Conservation (phyloP, 1,139 yeast species). For the Eremothecium sinecaudum region DNA sequence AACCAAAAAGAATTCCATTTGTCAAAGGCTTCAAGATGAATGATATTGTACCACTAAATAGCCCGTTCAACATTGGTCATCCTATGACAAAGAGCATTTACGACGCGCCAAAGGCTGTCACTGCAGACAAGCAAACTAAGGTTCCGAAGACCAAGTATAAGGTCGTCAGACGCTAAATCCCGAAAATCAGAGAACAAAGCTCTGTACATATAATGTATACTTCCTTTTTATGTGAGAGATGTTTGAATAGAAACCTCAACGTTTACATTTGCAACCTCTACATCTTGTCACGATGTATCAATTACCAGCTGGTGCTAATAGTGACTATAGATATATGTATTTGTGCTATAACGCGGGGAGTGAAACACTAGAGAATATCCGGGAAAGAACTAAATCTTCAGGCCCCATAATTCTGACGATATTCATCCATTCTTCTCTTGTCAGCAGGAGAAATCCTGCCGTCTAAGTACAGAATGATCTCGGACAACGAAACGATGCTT, state of each 20-base stretch:
- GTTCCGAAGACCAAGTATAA: conserved; percentile 39
- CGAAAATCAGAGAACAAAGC: too few relatives aligned
- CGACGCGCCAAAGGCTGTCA: conserved; percentile 42
- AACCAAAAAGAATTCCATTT: conserved; percentile 56
- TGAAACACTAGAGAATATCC: too few relatives aligned
- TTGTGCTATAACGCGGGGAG: too few relatives aligned
- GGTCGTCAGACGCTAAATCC: conserved; percentile 32
- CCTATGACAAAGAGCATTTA: conserved; percentile 72
- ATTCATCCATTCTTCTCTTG: conserved; percentile 47
- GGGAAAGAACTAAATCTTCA: neutral
- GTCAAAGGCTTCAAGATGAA: conserved; percentile 84
- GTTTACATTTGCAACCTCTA: too few relatives aligned
- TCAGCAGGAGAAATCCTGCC: conserved; percentile 47
- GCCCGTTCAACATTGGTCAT: conserved; percentile 69
- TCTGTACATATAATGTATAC: too few relatives aligned
- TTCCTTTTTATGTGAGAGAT: too few relatives aligned
- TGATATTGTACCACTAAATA: conserved; percentile 75
- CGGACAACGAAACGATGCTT: conserved; percentile 67
- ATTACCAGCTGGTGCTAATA: too few relatives aligned
- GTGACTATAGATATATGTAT: too few relatives aligned
- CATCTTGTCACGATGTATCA: too few relatives aligned
- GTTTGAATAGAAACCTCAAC: too few relatives aligned
- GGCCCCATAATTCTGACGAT: conserved; percentile 40
- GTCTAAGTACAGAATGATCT: conserved; percentile 57
- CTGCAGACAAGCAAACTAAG: conserved; percentile 29